Evolutionary conservation across 2,329 filamentous ascomycete genomes (phyloP).

Genomic region (Sporothrix schenckii): DNA sequence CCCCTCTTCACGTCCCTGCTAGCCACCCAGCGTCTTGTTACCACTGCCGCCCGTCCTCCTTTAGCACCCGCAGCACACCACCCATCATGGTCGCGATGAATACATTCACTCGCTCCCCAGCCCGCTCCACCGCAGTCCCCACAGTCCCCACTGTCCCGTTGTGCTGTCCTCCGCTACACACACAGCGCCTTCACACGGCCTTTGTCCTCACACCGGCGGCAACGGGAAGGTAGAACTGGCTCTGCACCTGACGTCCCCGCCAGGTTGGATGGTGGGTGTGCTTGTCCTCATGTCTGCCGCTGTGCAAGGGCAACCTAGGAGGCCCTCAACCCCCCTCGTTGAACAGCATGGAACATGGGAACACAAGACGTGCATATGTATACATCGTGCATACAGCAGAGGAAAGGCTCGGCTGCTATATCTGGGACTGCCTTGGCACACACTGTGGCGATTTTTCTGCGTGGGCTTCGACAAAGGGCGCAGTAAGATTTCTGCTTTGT

Average conservation of each 20-base stretch:
- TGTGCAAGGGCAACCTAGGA: slow-evolving; percentile 15
- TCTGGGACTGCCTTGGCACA: neutral
- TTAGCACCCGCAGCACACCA: slow-evolving; percentile 8
- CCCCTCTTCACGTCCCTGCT: neutral
- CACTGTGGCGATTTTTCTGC: neutral
- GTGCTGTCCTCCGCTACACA: slow-evolving; percentile 23
- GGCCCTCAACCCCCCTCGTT: neutral
- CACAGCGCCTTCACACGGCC: neutral
- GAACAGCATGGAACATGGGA: neutral
- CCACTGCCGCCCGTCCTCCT: slow-evolving; percentile 18
- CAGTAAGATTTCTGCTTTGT: neutral
- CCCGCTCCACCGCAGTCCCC: slow-evolving; percentile 25
- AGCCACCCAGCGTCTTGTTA: slow-evolving; percentile 16
- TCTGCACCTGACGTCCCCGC: slow-evolving; percentile 18
- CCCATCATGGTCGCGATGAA: slow-evolving; percentile 1
- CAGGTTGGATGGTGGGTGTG: slow-evolving; percentile 29
- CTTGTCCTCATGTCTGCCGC: slow-evolving; percentile 6
- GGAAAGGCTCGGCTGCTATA: neutral
- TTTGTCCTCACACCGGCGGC: slow-evolving; percentile 11
- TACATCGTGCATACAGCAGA: neutral
- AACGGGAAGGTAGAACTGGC: slow-evolving; percentile 16
- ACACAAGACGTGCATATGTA: slow-evolving; percentile 1
- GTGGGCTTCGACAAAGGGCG: neutral
- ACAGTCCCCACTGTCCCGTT: slow-evolving; percentile 17
- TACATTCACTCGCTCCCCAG: neutral